Percentiles rank a stretch among this genome's conserved stretches.
Conservation (phyloP, 148 eudicot species). For the Fagopyrum tataricum region DNA sequence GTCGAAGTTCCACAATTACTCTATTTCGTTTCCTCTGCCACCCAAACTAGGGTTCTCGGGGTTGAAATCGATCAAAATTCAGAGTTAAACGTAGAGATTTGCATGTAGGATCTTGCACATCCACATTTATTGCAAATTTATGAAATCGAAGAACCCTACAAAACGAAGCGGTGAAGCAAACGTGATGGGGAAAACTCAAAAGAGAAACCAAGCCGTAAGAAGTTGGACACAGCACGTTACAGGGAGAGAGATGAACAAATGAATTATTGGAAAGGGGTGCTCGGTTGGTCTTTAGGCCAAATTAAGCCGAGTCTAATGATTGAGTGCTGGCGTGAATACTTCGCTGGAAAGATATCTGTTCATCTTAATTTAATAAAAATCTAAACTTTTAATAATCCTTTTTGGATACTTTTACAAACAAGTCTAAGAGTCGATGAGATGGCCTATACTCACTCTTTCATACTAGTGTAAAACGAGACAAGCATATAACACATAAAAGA, state of each 20-base stretch:
- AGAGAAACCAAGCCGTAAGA: slow-evolving; percentile 6
- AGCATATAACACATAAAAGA: too few relatives aligned
- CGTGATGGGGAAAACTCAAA: neutral
- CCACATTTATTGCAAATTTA: neutral
- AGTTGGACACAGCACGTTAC: slow-evolving; percentile 9
- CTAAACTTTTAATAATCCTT: neutral
- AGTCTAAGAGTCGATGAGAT: too few relatives aligned
- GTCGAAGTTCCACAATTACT: neutral
- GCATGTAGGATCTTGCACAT: neutral
- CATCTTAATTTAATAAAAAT: neutral
- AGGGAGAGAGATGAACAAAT: neutral
- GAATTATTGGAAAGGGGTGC: neutral
- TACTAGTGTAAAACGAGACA: too few relatives aligned
- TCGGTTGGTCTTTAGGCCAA: neutral
- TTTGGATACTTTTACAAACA: neutral
- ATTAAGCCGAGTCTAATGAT: slow-evolving; percentile 7
- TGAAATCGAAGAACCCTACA: neutral
- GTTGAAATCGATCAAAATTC: slow-evolving; percentile 1
- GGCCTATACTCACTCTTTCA: too few relatives aligned
- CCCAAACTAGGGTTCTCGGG: slow-evolving; percentile 4
- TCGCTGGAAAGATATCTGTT: neutral
- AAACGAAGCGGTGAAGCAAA: neutral
- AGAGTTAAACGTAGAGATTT: neutral
- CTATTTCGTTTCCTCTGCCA: neutral
- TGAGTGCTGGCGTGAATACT: slow-evolving; percentile 7